Evolutionary conservation across 305 asterid genomes (phyloP).

Genomic region (Fraxinus albicans): DNA sequence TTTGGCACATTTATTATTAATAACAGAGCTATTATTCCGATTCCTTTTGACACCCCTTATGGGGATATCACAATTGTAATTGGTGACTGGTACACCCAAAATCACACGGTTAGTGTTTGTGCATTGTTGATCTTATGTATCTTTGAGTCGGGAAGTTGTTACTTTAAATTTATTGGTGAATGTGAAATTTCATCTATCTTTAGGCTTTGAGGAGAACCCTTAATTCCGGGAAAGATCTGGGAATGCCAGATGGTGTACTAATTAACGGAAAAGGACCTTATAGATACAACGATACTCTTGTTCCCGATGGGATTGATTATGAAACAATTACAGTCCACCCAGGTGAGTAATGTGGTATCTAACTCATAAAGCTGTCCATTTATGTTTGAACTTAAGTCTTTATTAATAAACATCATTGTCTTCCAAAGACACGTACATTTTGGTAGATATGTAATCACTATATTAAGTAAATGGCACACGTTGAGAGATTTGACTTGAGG

Average conservation of each 20-base stretch:
- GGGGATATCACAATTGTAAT: conserved; percentile 76
- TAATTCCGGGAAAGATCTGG: conserved; percentile 65
- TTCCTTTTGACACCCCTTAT: conserved; percentile 79
- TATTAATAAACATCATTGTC: neutral
- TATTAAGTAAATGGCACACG: neutral
- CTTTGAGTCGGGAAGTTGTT: neutral
- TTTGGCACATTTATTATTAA: conserved; percentile 67
- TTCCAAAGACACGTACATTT: neutral
- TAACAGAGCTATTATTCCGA: conserved; percentile 61
- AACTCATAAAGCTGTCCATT: neutral
- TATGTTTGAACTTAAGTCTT: neutral
- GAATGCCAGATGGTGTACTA: conserved; percentile 87
- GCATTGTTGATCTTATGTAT: neutral
- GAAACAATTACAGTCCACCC: conserved; percentile 62
- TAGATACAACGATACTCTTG: conserved; percentile 68
- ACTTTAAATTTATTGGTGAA: neutral
- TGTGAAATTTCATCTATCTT: neutral
- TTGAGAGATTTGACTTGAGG: conserved; percentile 6
- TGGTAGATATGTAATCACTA: neutral
- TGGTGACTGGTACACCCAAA: conserved; percentile 87
- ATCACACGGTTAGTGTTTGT: conserved; percentile 69
- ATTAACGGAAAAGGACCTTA: conserved; percentile 85
- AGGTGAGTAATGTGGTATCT: conserved; percentile 32
- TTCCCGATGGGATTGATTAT: conserved; percentile 61
- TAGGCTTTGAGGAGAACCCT: conserved; percentile 70